Percentiles rank a stretch among this genome's conserved stretches.
These are phyloP conservation scores for Penicillium ochrochloron DNA, from an alignment of 495 filamentous ascomycete species.

Conservation along the genomic window DNA sequence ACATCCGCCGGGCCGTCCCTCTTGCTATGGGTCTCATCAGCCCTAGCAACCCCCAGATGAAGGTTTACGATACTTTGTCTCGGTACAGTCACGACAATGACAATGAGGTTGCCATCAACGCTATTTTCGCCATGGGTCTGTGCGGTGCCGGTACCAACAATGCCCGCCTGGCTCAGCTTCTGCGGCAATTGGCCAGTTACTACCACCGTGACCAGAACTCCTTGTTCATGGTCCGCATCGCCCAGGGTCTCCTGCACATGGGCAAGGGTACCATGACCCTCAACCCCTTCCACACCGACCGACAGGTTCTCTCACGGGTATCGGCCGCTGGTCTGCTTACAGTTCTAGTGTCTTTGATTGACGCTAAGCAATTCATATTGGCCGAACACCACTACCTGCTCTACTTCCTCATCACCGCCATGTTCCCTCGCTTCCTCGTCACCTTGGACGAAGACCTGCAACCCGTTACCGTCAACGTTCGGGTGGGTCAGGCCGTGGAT, in stretches of 20 bases:
- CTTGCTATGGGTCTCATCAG: constrained; percentile 97
- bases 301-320: constrained; percentile 90
- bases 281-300: constrained; percentile 98
- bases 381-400: constrained; percentile 90
- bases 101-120: constrained; percentile 97
- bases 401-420: constrained; percentile 96
- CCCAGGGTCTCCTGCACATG: constrained; percentile 97
- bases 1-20: constrained; percentile 94
- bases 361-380: constrained; percentile 93
- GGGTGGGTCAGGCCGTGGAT: constrained; percentile 97
- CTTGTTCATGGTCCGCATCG: constrained; percentile 98
- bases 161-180: constrained; percentile 89
- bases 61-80: constrained; percentile 98
- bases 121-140: constrained; percentile 99
- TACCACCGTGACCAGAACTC: constrained; percentile 96
- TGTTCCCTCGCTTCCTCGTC: constrained; percentile 94
- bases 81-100: constrained; percentile 99
- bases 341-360: constrained; percentile 88
- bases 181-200: constrained; percentile 94
- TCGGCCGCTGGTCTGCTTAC: constrained; percentile 88
- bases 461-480: constrained; percentile 92
- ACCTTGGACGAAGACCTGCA: constrained; percentile 94
- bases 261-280: constrained; percentile 96
- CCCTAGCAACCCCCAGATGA: constrained; percentile 99
- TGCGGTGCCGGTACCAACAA: constrained; percentile 98